Evolutionary conservation across 2,329 filamentous ascomycete genomes (phyloP), one percentile per base, ranked within the genome.

Genomic region (Cladosporium sp.): DNA sequence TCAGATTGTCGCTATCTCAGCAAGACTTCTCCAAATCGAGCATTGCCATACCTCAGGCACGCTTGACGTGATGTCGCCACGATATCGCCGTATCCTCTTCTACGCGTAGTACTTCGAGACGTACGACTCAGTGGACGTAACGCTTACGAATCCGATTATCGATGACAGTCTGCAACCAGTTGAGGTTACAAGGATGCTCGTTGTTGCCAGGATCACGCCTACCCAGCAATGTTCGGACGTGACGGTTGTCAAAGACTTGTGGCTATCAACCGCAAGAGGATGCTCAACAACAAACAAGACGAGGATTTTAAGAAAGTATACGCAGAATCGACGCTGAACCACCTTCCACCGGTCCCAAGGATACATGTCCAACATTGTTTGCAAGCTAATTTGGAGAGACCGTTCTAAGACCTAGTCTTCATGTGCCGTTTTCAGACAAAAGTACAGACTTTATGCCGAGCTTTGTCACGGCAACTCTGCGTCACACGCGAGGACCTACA

Each of bases 11-110:
- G 1, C 37, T 42, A 19, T 42, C 51, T 42, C 37, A 30, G 37
- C 15, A 34, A 42, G 51, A 42, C 37, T 54, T 54, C 51, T 42
- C 51, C 37, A 54, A 22, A 54, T 34, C 19, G 37, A 42, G 37
- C 37, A 54, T 54, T 54, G 51, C 19, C 51, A 42, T 34, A 54
- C 51, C 51, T 54, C 37, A 54, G 51, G 37, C 51, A 54, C 37
- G 37, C 51, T 54, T 54, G 37, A 54, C 51, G 51, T n/a, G n/a
- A n/a, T n/a, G n/a, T n/a, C n/a, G n/a, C n/a, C n/a, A n/a, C 50
- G 50, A 52, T 40, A 52, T 52, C 36, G 50, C 50, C 50, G 22
- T 52, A 40, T 40, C 50, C 50, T 40, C 50, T 51, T 52, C 50
- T 40, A 36, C 50, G 20, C 22, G 50, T 30, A 52, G 50, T 52